phyloP scores from a whole-genome alignment of 768 basidiomycete genomes.

The Gymnopilus junonius region DNA sequence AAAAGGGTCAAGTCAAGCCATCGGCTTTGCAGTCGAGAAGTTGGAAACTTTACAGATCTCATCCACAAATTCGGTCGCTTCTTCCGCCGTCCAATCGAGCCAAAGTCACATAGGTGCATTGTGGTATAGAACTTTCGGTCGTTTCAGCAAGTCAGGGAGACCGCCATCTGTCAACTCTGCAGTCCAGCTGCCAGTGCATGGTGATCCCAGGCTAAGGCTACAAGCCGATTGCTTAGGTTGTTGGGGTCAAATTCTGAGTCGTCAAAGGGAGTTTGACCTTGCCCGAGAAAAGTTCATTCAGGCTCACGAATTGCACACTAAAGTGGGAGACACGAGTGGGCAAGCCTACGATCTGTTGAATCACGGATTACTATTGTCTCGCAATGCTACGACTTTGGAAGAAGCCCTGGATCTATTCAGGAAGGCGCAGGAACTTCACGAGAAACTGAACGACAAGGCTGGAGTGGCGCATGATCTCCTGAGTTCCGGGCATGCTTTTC shows the following conservation, averaged over 20 bases:
- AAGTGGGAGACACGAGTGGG: conserved; percentile 25
- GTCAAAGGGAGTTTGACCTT: conserved; percentile 22
- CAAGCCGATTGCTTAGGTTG: conserved; percentile 32
- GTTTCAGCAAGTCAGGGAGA: background rate
- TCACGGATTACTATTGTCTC: conserved; percentile 24
- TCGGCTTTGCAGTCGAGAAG: conserved; percentile 23
- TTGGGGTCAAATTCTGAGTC: conserved; percentile 30
- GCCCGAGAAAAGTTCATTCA: conserved; percentile 25
- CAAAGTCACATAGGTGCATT: background rate
- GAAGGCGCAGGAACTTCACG: conserved; percentile 22
- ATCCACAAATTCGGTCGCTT: background rate
- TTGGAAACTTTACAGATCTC: conserved; percentile 9
- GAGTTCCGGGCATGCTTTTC: conserved; percentile 24
- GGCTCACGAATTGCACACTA: conserved; percentile 26
- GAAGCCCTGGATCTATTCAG: conserved; percentile 20
- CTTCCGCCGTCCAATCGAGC: background rate
- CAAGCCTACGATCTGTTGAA: conserved; percentile 34
- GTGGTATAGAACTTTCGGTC: background rate
- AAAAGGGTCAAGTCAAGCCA: conserved; percentile 20
- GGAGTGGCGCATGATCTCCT: conserved; percentile 31
- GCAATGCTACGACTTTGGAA: conserved; percentile 2
- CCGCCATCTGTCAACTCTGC: background rate
- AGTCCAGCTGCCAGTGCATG: background rate
- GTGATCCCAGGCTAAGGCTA: conserved; percentile 13
- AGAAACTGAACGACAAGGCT: conserved; percentile 19